Evolutionary conservation across 2,329 filamentous ascomycete genomes (phyloP), one percentile per base, ranked within the genome.

Genomic region (Aspergillus udagawae): DNA sequence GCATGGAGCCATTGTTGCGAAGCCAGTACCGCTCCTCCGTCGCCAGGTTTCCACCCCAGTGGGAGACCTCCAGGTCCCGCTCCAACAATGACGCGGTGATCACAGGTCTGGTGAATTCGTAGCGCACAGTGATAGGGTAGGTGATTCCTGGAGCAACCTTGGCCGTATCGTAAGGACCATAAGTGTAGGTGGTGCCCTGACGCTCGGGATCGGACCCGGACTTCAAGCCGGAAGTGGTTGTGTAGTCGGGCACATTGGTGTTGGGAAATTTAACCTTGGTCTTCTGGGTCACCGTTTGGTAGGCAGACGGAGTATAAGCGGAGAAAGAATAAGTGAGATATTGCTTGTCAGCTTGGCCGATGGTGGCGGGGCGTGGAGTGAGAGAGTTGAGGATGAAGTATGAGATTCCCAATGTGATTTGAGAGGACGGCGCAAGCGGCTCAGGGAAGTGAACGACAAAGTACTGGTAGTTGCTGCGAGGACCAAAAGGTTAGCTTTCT

Each of bases 31-130:
- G 86, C 79, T 99, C 94, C 78, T 99, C 94, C 51, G 92, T 91
- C 1, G 94, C 94, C 54, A 97, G 77, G 72, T 99, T 99, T 61
- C 94, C 94, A 64, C 94, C 94, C 94, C 94, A 99, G 76, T 97
- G 94, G 72, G 91, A 96, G 67, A 99, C 88, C 75, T 99, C 94
- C 61, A 99, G 80, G 69, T 97, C 92, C 59, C 94, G 88, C 77
- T 97, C 91, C 58, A 99, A 81, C 17, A 85, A 80, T 35, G 86
- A 86, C 52, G 91, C 85, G 70, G 94, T 90, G 47, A 87, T 88
- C 56, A 99, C 81, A 12, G 94, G 93, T 77, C 93, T 95, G 63
- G 90, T 97, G 78, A 94, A 97, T 75, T 99, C 92, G 76, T 96
- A 97, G 60, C 94, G 90, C 53, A 97, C 87, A 63, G 82, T 85